A percentile compares a stretch with the other conserved stretches of the same genome.
These are phyloP conservation scores for Pezicula carpinea DNA, from an alignment of 2,329 filamentous ascomycete genomes.

Conservation along the genomic window DNA sequence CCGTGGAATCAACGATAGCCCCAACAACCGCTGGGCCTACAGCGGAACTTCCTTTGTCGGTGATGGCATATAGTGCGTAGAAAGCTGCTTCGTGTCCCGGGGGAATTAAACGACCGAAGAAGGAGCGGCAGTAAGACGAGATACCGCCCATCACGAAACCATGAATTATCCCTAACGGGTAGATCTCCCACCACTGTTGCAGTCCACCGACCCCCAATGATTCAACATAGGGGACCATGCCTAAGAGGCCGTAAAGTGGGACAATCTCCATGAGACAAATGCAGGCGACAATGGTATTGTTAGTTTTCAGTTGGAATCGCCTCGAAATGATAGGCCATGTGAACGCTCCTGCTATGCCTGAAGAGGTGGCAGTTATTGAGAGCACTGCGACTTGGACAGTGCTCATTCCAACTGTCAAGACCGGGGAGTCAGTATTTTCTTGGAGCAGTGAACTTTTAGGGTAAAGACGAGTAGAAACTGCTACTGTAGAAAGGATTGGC, in stretches of 20 bases:
- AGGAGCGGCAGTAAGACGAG: slow-evolving; percentile 82
- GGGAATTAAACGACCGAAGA: slow-evolving; percentile 90
- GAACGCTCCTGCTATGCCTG: slow-evolving; percentile 82
- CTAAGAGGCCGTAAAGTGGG: slow-evolving; percentile 83
- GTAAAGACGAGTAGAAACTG: too few species aligned
- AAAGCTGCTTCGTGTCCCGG: slow-evolving; percentile 92
- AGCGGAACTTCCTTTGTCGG: slow-evolving; percentile 90
- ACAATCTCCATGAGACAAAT: slow-evolving; percentile 88
- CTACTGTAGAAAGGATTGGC: too few species aligned
- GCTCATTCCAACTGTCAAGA: slow-evolving; percentile 88
- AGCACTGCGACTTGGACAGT: slow-evolving; percentile 85
- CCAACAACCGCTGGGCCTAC: slow-evolving; percentile 94
- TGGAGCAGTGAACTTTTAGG: too few species aligned
- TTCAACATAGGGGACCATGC: slow-evolving; percentile 77
- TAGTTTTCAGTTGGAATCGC: slow-evolving; percentile 63
- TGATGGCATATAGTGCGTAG: slow-evolving; percentile 93
- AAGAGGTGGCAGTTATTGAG: slow-evolving; percentile 82
- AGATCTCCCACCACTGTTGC: slow-evolving; percentile 95
- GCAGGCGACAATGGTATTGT: slow-evolving; percentile 84
- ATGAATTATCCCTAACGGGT: slow-evolving; percentile 82
- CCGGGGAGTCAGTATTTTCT: too few species aligned
- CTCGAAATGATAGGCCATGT: slow-evolving; percentile 79
- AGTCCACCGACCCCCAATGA: slow-evolving; percentile 73
- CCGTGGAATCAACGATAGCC: slow-evolving; percentile 78
- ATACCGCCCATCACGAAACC: slow-evolving; percentile 92